Base-by-base conservation (phyloP, 768 basidiomycete genomes). In the Phanerochaete carnosa region DNA sequence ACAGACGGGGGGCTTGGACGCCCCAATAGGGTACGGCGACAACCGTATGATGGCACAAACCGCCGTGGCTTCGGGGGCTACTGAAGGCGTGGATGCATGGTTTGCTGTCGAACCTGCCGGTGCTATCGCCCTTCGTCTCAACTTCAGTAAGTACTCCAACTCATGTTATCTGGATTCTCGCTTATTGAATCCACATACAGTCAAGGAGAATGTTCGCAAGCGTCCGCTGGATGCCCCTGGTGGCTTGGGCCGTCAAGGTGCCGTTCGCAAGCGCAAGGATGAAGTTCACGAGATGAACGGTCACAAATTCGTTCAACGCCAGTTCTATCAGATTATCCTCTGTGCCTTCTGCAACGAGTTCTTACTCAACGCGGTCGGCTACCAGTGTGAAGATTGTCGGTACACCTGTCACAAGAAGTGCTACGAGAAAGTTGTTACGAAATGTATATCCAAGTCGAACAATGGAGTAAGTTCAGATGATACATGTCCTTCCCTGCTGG, bases 221-320 rank as follows among this genome's bases (percentile, higher is more conserved):
- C 89, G 97, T 43, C 94, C 95, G n/a, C 73, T 95, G 62, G 97
- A 99, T 68, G 91, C 86, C 3, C 87, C 87, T 12, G 91, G 90
- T 54, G 95, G 94, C 60, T 86, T 99, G 43, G 97, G 96, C 53
- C 94, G 97, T 72, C 96, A 98, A 77, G 97, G 96, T 57, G 97
- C 97, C 61, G 87, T 99, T 65, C 90, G 95, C 70, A 98, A 97
- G 77, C 92, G 95, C 69, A 98, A 98, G 75, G 96, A 88, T 66
- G 96, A 98, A 78, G 90, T 98, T 2, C 95, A 95, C 77, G 95
- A 98, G 75, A 98, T 98, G 94, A 98, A 98, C 71, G 97, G 97
- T 12, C 97, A 99, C 79, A 94, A 97, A 74, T 99, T 99, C 72
- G 84, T 99, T 49, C 92, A 94, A 68, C 86, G 89, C 49, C 97